Base-by-base conservation (phyloP, 2,329 filamentous ascomycete genomes). In the Pseudogymnoascus sp. region DNA sequence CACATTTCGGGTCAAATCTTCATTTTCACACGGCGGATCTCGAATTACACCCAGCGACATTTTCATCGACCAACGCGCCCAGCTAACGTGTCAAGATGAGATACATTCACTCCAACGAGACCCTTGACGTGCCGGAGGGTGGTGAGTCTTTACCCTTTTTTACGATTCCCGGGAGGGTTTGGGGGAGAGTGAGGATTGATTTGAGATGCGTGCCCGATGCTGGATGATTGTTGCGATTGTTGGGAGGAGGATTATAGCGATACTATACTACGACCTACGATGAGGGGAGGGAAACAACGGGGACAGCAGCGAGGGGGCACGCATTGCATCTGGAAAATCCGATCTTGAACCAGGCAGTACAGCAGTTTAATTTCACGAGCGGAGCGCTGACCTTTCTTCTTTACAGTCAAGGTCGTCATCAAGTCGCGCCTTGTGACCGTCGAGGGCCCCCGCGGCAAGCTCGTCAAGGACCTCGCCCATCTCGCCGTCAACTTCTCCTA, bases 71-170 rank as follows among this genome's bases (percentile, higher is more conserved):
- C 38, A 60, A 37, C 31, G 46, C 56, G 56, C 56, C 56, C 56
- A 60, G 37, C 56, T 23, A 60, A 63, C 68, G 66, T 70, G 65
- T 83, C 89, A 97, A 90, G 83, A 97, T 97, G 95, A 96, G 90
- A 86, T 97, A 97, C 91, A 96, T 99, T 84, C 92, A 97, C 87
- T 96, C 91, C 78, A 86, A 93, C 84, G 93, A 99, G 88, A 85
- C 86, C 82, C 86, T 99, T 83, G 86, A 88, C 77, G 91, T 99
- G 82, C 95, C 96, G 77, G 91, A 97, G 81, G 91, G 93, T 85
- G 92, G 92, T 96, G 88, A 83, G 91, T 90, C 16, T 18, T 65
- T 65, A 65, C 64, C 63, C 64, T 46, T 11, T 43, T 3, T 11
- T 37, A 18, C 25, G 34, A 59, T 21, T 28, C 21, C 18, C 14